Evolutionary conservation across 140 eudicot species (phyloP).

Genomic region (Oenanthe javanica): DNA sequence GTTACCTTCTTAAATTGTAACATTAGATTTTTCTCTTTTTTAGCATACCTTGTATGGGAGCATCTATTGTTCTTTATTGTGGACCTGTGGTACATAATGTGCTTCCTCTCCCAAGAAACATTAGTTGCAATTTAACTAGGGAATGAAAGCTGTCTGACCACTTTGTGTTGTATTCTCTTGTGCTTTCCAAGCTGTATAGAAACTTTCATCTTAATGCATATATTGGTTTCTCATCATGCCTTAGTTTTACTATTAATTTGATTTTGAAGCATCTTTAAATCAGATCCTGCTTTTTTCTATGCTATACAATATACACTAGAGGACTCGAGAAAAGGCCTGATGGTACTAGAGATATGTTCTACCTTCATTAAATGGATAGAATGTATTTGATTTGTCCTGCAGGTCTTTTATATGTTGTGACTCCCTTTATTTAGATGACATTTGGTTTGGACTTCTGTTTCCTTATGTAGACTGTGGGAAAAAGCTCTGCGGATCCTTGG

Average conservation of each 20-base stretch:
- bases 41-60: neutral
- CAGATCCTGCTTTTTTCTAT: neutral
- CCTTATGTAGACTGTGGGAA: conserved; percentile 64
- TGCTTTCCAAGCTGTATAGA: neutral
- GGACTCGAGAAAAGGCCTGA: neutral
- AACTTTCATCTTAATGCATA: neutral
- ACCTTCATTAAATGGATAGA: neutral
- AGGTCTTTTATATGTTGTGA: neutral
- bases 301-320: neutral
- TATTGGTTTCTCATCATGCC: neutral
- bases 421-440: neutral
- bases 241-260: neutral
- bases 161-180: neutral
- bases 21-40: neutral
- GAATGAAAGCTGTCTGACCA: neutral
- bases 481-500: conserved; percentile 81
- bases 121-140: no score
- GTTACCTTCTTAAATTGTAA: neutral
- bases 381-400: neutral
- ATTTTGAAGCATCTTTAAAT: neutral
- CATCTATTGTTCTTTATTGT: neutral
- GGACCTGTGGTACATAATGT: neutral
- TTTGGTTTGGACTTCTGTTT: neutral
- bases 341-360: neutral
- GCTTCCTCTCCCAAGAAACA: no score